Evolutionary conservation across 768 basidiomycete species (phyloP), one percentile per base, ranked within the genome.

Genomic region (Trametopsis cervina): DNA sequence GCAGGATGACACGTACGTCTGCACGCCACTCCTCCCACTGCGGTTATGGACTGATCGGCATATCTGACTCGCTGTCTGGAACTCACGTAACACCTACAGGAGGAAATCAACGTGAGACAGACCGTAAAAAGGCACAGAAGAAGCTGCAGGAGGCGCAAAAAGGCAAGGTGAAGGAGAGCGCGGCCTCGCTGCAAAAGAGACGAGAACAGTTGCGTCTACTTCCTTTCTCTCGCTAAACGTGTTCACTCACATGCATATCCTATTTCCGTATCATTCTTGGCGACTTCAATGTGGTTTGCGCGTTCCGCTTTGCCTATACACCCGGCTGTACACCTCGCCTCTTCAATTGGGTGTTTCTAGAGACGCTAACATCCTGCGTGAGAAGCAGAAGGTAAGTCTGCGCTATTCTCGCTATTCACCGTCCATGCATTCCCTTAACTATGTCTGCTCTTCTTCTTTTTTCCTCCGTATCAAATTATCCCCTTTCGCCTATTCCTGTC

Each of bases 351-450:
- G n/a, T n/a, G n/a, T n/a, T n/a, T n/a, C n/a, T 60, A 90, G 88
- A 49, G 86, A 90, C 64, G 86, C 88, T 37, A 83, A 83, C 57
- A 76, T 77, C 39, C 63, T 90, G 51, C 75, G 83, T 48, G 78
- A 80, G 52, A 90, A 90, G 63, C 87, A 89, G 63, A 86, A 83
- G 82, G 87, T 81, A 67, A n/a, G n/a, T n/a, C n/a, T n/a, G n/a
- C n/a, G n/a, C n/a, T n/a, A n/a, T 36, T 71, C 36, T 36, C 33
- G 43, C 54, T 7, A 23, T 43, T 41, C 35, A 47, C 36, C 24
- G 47, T 17, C 22, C 29, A 6, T 26, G 22, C 42, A 24, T 53
- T 46, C 40, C 47, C 52, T 20, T 40, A 27, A 23, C 18, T 15
- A 21, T n/a, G 11, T 25, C 10, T n/a, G 2, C 18, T 24, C 11